Evolutionary conservation across 495 filamentous ascomycete genomes (phyloP).

Genomic region (Hypoxylon intermedium): DNA sequence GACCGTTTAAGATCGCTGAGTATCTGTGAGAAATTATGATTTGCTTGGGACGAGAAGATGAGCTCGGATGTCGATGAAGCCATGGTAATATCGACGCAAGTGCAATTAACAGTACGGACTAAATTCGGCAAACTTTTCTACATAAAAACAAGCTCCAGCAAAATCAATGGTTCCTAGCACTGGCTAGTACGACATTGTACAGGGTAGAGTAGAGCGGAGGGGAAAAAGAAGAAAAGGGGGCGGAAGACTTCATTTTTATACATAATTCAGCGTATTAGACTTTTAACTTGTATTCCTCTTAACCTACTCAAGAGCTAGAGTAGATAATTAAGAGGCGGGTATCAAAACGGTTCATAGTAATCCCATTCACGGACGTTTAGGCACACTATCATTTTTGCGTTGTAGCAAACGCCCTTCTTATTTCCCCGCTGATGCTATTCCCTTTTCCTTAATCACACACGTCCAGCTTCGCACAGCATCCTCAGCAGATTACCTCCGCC

Average conservation of each 20-base stretch:
- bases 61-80: slow-evolving; percentile 48
- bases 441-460: not conserved
- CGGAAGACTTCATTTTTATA: not conserved
- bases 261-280: not conserved
- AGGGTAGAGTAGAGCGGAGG: no score
- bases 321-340: not conserved
- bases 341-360: not conserved
- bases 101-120: no score
- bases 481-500: slow-evolving; percentile 40
- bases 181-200: no score
- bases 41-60: slow-evolving; percentile 59
- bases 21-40: slow-evolving; percentile 60
- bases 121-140: no score
- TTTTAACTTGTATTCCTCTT: not conserved
- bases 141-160: no score
- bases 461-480: not conserved
- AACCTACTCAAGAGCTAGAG: no score
- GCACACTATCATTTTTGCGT: no score
- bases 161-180: no score
- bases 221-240: no score
- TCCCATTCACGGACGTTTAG: slow-evolving; percentile 2
- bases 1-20: slow-evolving; percentile 70
- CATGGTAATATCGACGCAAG: no score
- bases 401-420: no score
- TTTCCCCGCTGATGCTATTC: not conserved